Percentiles rank a stretch among this genome's conserved stretches.
phyloP scores from a whole-genome alignment of 176 grass and related monocot genomes.

The Triticum monococcum region DNA sequence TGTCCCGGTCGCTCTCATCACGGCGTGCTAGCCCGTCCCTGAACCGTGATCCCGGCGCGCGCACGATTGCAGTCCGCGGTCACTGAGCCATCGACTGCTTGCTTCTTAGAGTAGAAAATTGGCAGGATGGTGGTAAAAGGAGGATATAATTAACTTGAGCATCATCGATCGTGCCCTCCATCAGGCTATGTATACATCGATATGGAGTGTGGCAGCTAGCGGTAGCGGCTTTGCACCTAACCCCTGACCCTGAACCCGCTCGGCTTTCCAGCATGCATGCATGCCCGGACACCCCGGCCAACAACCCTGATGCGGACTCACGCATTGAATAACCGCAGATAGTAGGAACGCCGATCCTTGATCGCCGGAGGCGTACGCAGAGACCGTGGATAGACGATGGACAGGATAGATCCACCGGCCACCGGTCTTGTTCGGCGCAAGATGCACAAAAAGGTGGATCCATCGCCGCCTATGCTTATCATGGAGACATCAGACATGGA shows the following conservation, averaged over 20 bases:
- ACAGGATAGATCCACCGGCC: neutral
- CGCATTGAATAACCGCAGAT: neutral
- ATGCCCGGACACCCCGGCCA: neutral
- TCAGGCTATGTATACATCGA: too few species aligned
- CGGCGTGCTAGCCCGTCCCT: neutral
- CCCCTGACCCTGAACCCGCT: neutral
- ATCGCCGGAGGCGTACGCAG: neutral
- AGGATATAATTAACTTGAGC: neutral
- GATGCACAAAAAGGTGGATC: too few species aligned
- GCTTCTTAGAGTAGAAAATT: neutral
- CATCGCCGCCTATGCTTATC: too few species aligned
- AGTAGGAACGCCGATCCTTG: neutral
- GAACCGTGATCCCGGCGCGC: neutral
- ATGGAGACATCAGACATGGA: neutral
- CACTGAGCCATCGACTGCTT: neutral
- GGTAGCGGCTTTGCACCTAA: constrained; percentile 7
- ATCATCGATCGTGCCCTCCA: too few species aligned
- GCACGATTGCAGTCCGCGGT: neutral
- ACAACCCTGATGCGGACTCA: neutral
- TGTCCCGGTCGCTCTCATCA: neutral
- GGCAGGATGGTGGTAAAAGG: neutral
- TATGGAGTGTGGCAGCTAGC: neutral
- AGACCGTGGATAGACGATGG: too few species aligned
- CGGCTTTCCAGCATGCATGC: neutral
- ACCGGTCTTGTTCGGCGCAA: neutral